These are phyloP conservation scores for Mycena epipterygia DNA, from an alignment of 768 basidiomycete species.

Conservation along the genomic window DNA sequence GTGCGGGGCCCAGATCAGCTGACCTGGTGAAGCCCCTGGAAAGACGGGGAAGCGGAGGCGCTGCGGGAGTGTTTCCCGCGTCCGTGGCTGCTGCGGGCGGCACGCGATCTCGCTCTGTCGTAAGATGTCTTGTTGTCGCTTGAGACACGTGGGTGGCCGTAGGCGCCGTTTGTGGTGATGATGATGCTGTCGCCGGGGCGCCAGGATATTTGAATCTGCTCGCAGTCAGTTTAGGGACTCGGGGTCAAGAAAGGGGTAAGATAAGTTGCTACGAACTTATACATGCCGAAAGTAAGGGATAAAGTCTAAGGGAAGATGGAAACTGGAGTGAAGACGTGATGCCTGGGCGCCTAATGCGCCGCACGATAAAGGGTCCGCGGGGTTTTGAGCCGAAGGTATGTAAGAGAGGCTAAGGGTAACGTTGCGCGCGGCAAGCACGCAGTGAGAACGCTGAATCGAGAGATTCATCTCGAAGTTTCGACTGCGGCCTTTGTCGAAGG, in stretches of 20 bases:
- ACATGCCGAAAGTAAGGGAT: not conserved
- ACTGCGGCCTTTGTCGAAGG: conserved; percentile 16
- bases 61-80: not conserved
- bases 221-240: not conserved
- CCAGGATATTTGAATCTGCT: not conserved
- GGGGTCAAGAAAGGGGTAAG: not conserved
- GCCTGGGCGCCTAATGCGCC: not conserved
- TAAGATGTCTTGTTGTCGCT: too few relatives aligned
- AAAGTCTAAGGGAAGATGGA: not conserved
- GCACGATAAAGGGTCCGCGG: conserved; percentile 7
- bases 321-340: not conserved
- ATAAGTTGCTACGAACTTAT: not conserved
- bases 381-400: conserved; percentile 18
- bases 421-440: not conserved
- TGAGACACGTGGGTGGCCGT: too few relatives aligned
- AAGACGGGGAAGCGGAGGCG: not conserved
- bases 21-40: not conserved
- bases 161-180: too few relatives aligned
- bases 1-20: not conserved
- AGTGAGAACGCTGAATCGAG: conserved; percentile 14
- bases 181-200: not conserved
- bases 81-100: too few relatives aligned
- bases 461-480: conserved; percentile 26
- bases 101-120: too few relatives aligned
- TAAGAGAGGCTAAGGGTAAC: conserved; percentile 27